Evolutionary conservation across 495 filamentous ascomycete genomes (phyloP), one percentile per base, ranked within the genome.

Genomic region (Podospora bellae-mahoneyi): DNA sequence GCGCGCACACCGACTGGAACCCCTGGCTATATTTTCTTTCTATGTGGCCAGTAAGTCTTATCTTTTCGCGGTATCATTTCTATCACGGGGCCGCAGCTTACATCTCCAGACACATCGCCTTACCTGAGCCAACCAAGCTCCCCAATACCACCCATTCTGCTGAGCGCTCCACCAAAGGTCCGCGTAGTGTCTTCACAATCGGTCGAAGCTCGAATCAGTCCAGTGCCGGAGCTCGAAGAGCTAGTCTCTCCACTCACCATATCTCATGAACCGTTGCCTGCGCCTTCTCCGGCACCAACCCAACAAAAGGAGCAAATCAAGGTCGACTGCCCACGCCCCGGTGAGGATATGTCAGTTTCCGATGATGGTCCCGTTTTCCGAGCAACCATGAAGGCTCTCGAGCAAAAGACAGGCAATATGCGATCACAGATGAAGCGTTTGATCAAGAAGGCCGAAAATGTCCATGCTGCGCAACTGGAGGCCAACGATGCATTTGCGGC

Each of bases 371-470:
- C 95, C 0, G 80, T 99, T 9, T 99, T 99, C 79, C 88, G 95
- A 67, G 95, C 95, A 10, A 97, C 94, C 0, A 96, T 99, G 86
- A 98, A 98, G 76, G 90, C 93, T 1, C 80, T 98, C 44, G 95
- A 99, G 76, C 93, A 94, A 72, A 98, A 97, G 83, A 99, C 94
- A 0, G 92, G 92, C n/a, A 96, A 90, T 73, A 93, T 99, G 88
- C 87, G 92, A 53, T 80, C 85, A 28, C 90, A 92, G 72, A 98
- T 97, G 87, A 99, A 99, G 78, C 96, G 97, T 70, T 89, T 99
- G 13, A 81, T 98, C 57, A 94, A 93, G 71, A 91, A 90, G 70
- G 96, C 94, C 32, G 95, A 98, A 72, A 88, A 91, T 15, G 92
- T 92, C 3, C 86, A 94, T 67, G 81, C 86, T 68, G 89, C 94